Percentiles rank a stretch among this genome's conserved stretches.
Evolutionary conservation across 1,139 yeast species (phyloP).

Genomic region (Candida mesenterica): DNA sequence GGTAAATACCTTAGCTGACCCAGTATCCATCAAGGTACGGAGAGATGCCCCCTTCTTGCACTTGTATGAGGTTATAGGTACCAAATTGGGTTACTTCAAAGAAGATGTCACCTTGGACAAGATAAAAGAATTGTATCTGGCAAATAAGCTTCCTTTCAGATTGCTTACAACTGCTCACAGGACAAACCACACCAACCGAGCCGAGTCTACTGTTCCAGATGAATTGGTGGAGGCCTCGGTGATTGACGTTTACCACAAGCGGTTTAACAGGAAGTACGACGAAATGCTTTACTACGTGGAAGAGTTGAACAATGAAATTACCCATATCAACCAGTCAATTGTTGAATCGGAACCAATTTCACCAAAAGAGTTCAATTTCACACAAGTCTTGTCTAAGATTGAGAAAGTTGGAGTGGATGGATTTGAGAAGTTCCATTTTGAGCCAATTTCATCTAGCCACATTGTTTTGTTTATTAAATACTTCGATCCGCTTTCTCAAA

Average conservation of each 20-base stretch:
- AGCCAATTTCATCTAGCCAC: conserved; percentile 28
- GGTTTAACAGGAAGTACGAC: conserved; percentile 40
- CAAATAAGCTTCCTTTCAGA: conserved; percentile 41
- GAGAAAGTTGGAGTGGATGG: conserved; percentile 4
- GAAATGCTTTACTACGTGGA: conserved; percentile 51
- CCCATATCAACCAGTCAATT: conserved; percentile 1
- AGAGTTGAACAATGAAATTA: conserved; percentile 34
- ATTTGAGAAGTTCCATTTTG: conserved; percentile 13
- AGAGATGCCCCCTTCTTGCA: conserved; percentile 56
- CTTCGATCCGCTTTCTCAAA: conserved; percentile 59
- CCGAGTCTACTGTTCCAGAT: conserved; percentile 51
- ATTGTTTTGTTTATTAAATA: conserved; percentile 64
- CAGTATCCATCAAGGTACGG: conserved; percentile 51
- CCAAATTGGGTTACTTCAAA: conserved; percentile 33
- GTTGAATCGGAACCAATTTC: conserved; percentile 6
- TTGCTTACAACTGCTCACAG: conserved; percentile 69
- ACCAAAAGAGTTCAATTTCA: conserved; percentile 28
- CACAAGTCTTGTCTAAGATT: conserved; percentile 14
- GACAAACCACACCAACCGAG: conserved; percentile 70
- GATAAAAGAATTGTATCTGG: conserved; percentile 18
- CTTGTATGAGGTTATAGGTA: conserved; percentile 51
- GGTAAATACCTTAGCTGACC: conserved; percentile 47
- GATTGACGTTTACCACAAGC: conserved; percentile 39
- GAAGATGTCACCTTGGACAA: conserved; percentile 10
- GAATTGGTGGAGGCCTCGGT: conserved; percentile 29